Evolutionary conservation across 2,329 filamentous ascomycete species (phyloP), one percentile per base, ranked within the genome.

Genomic region (Rugonectria rugulosa): DNA sequence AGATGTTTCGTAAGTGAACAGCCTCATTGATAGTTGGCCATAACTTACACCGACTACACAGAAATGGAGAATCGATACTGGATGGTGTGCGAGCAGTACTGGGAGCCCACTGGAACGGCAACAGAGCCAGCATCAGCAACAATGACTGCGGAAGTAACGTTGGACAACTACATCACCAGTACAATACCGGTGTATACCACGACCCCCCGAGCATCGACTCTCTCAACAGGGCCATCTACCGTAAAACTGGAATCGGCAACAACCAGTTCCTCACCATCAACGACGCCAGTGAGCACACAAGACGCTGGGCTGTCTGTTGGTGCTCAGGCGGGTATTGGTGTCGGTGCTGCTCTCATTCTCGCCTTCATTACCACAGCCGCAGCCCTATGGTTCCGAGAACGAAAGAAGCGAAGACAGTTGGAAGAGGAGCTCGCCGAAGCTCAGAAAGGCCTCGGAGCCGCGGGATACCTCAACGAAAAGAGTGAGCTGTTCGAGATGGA

Each of bases 21-120:
- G 3, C 3, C 5, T 9, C 20, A 1, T n/a, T 1, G 4, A 9
- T 4, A 6, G 9, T 14, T 14, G n/a, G 31, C 19, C 11, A 7
- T 19, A 8, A 21, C 6, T 3, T 15, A 11, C 10, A 23, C 12
- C 45, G 12, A 15, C 6, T 21, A n/a, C 10, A 2, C 6, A 68
- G 63, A 60, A 29, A 68, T 65, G 51, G 63, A 67, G 36, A 64
- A 68, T 12, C 66, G 62, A 11, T 67, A 67, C n/a, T 67, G 65
- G 65, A 65, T 62, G 41, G 67, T 67, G 21, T 67, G 65, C 5
- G 58, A 67, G 40, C 57, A 67, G 27, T 67, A 68, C 5, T 67
- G 65, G 65, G 65, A 67, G 34, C 41, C 54, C 5, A 63, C 62
- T 5, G 65, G 65, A 10, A 67, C 65, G 3, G 65, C 65, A 2